phyloP scores from a whole-genome alignment of 352 stramenopile genomes.

The Thraustotheca clavata region DNA sequence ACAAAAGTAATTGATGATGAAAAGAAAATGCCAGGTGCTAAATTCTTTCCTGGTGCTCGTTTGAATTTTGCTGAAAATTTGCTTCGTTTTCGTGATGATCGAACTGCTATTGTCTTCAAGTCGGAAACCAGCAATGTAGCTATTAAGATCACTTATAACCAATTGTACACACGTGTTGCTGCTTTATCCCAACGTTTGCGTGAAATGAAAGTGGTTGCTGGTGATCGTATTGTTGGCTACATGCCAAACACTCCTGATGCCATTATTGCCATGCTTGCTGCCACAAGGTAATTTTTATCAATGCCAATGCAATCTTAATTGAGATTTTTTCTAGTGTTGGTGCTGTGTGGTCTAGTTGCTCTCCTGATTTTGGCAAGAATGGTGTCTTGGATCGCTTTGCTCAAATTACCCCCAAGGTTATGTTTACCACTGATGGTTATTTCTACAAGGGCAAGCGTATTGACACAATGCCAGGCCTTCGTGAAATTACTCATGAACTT shows the following conservation, averaged over 20 bases:
- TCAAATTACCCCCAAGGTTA: slow-evolving; percentile 71
- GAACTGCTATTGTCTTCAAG: slow-evolving; percentile 63
- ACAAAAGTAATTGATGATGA: slow-evolving; percentile 43
- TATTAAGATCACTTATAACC: slow-evolving; percentile 45
- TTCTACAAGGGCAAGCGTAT: slow-evolving; percentile 72
- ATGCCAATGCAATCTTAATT: background rate
- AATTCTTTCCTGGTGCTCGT: slow-evolving; percentile 56
- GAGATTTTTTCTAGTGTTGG: slow-evolving; percentile 28
- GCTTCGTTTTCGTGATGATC: slow-evolving; percentile 60
- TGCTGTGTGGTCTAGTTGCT: slow-evolving; percentile 73
- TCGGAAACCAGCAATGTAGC: slow-evolving; percentile 55
- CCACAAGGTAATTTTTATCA: slow-evolving; percentile 36
- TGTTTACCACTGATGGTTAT: slow-evolving; percentile 66
- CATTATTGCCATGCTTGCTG: slow-evolving; percentile 63
- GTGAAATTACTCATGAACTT: slow-evolving; percentile 50
- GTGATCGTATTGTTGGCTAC: slow-evolving; percentile 59
- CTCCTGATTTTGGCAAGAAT: slow-evolving; percentile 76
- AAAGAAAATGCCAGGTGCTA: slow-evolving; percentile 57
- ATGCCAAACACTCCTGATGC: slow-evolving; percentile 63
- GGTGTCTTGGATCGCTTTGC: slow-evolving; percentile 75
- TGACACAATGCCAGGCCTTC: slow-evolving; percentile 48
- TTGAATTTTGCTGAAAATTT: slow-evolving; percentile 76
- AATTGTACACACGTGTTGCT: slow-evolving; percentile 55
- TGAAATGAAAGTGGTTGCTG: slow-evolving; percentile 37
- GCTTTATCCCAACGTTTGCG: slow-evolving; percentile 34